A percentile compares a stretch with the other conserved stretches of the same genome.
Evolutionary conservation across 2,329 filamentous ascomycete genomes (phyloP).

Genomic region (Penicillium sp.): DNA sequence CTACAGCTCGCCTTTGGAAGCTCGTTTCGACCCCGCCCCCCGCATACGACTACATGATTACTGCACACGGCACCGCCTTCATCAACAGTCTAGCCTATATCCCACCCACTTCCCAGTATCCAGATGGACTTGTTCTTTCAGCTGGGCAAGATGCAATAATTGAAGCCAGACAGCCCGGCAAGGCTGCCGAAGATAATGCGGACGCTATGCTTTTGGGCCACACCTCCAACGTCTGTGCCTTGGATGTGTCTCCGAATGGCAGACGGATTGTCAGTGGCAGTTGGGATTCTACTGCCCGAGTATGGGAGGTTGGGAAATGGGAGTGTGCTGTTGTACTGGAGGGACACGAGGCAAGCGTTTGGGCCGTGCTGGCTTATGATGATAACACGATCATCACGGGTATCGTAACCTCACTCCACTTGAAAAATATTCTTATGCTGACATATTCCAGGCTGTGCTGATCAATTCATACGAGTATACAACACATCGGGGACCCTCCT

Average conservation of each 20-base stretch:
- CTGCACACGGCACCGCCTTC: slow-evolving; percentile 76
- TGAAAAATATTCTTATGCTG: slow-evolving; percentile 7
- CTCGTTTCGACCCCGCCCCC: slow-evolving; percentile 63
- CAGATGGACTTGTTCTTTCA: slow-evolving; percentile 78
- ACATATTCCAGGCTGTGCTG: slow-evolving; percentile 65
- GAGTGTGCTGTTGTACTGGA: slow-evolving; percentile 67
- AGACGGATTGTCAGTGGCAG: slow-evolving; percentile 81
- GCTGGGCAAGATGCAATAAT: slow-evolving; percentile 91
- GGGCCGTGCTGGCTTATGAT: slow-evolving; percentile 85
- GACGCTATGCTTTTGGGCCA: slow-evolving; percentile 85
- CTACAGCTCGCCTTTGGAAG: slow-evolving; percentile 83
- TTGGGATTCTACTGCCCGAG: slow-evolving; percentile 83
- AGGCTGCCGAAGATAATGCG: slow-evolving; percentile 67
- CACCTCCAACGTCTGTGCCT: slow-evolving; percentile 77
- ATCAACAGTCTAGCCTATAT: slow-evolving; percentile 81
- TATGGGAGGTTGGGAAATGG: slow-evolving; percentile 87
- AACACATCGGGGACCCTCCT: slow-evolving; percentile 61
- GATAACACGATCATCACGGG: slow-evolving; percentile 73
- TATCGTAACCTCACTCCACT: slow-evolving; percentile 24
- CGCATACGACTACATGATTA: slow-evolving; percentile 70
- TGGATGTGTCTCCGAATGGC: slow-evolving; percentile 72
- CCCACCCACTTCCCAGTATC: slow-evolving; percentile 62
- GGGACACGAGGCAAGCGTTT: slow-evolving; percentile 79
- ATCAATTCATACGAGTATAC: slow-evolving; percentile 83
- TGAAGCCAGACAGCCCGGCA: slow-evolving; percentile 73